These are phyloP conservation scores for Fomes fomentarius DNA, from an alignment of 1,284 basidiomycete genomes.

Conservation along the genomic window DNA sequence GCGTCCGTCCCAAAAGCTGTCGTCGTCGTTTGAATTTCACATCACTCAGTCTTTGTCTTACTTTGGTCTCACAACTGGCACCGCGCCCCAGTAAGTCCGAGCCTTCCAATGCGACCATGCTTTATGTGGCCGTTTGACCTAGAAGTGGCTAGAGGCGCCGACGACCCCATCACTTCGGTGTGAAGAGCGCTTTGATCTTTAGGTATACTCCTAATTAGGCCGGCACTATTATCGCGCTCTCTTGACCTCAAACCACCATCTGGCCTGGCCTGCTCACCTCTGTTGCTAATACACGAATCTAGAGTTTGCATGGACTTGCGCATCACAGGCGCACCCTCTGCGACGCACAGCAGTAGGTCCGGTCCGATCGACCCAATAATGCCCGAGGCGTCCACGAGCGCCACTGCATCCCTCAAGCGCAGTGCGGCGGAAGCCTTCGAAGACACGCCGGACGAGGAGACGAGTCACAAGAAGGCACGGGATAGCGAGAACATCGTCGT, in stretches of 20 bases:
- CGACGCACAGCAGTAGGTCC: slow-evolving; percentile 3
- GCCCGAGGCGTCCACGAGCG: slow-evolving; percentile 13
- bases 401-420: slow-evolving; percentile 53
- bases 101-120: not conserved
- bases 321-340: not conserved
- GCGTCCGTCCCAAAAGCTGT: not conserved
- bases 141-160: not conserved
- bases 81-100: too few species aligned
- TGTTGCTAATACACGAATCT: not conserved
- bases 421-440: slow-evolving; percentile 64
- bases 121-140: not conserved
- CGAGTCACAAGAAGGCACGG: slow-evolving; percentile 61
- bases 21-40: not conserved
- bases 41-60: not conserved
- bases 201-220: slow-evolving; percentile 17
- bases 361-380: slow-evolving; percentile 11
- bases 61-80: too few species aligned
- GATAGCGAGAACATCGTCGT: slow-evolving; percentile 41
- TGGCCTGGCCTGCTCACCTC: not conserved
- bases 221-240: slow-evolving; percentile 16
- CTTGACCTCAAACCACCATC: slow-evolving; percentile 24
- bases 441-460: slow-evolving; percentile 43
- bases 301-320: slow-evolving; percentile 11
- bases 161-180: slow-evolving; percentile 15
- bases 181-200: slow-evolving; percentile 16